phyloP scores from a whole-genome alignment of 1,284 basidiomycete genomes.

The Gomphus sp. region DNA sequence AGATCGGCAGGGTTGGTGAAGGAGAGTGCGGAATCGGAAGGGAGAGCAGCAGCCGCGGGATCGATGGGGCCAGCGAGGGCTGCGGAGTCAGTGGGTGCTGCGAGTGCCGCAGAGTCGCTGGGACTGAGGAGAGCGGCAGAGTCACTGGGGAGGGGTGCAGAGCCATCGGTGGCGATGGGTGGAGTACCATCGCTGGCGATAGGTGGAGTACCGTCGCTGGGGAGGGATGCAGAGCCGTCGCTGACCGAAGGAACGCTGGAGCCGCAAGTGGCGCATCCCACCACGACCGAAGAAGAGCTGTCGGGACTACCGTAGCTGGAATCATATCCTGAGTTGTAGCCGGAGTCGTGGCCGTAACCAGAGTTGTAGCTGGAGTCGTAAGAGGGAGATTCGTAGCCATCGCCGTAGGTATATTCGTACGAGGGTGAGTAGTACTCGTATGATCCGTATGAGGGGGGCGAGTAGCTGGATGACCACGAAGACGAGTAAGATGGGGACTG shows the following conservation, averaged over 20 bases:
- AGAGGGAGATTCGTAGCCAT: not conserved
- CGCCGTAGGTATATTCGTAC: not conserved
- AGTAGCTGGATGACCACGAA: not conserved
- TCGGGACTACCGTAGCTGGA: not conserved
- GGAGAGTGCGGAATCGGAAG: not conserved
- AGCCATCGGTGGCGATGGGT: not conserved
- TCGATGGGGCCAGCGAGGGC: not conserved
- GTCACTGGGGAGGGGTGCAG: not conserved
- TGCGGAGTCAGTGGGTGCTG: no score
- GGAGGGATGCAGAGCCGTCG: no score
- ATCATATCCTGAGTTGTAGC: not conserved
- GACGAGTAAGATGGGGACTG: conserved; percentile 5
- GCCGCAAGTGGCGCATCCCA: not conserved
- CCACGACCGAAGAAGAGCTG: not conserved
- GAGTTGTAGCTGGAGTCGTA: not conserved
- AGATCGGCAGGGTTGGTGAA: not conserved
- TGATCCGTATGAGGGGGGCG: not conserved
- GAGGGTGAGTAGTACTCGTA: not conserved
- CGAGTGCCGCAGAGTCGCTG: no score
- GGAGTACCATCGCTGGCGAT: not conserved
- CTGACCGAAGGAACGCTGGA: not conserved
- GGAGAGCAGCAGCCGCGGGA: not conserved
- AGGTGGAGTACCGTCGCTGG: not conserved
- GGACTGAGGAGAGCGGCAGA: no score
- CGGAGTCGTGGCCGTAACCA: not conserved